Conservation (phyloP, 257 asterid species). For the Solanum okadae region DNA sequence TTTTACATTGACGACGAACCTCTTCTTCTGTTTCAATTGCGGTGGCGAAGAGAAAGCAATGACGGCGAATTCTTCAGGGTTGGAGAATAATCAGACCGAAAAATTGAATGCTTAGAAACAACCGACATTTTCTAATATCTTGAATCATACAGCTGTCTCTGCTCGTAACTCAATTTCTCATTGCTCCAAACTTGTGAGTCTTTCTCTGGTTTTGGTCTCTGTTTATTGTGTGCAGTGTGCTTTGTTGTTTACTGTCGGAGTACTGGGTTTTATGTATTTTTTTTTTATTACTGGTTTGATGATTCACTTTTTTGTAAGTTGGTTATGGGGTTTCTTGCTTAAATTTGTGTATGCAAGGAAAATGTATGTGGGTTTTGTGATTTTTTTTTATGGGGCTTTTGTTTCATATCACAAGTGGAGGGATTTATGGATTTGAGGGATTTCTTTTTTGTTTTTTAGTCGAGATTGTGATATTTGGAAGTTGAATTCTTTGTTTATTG, state of each 20-base stretch:
- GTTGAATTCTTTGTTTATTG: too few species aligned
- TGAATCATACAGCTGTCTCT: slow-evolving; percentile 32
- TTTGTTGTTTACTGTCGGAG: not conserved
- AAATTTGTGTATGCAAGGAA: not conserved
- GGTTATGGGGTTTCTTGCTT: not conserved
- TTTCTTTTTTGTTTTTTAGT: too few species aligned
- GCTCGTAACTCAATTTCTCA: too few species aligned
- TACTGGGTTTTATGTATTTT: not conserved
- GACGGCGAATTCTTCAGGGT: not conserved
- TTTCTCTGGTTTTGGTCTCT: not conserved
- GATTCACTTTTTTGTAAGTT: not conserved
- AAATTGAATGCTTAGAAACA: slow-evolving; percentile 38
- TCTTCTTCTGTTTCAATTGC: slow-evolving; percentile 39
- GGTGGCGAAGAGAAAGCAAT: slow-evolving; percentile 55
- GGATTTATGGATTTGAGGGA: too few species aligned
- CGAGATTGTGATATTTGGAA: too few species aligned
- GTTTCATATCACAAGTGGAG: too few species aligned
- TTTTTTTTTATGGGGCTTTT: not conserved
- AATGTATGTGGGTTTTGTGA: not conserved
- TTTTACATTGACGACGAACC: not conserved
- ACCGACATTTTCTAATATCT: slow-evolving; percentile 17
- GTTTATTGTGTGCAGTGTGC: not conserved
- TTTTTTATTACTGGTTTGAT: not conserved
- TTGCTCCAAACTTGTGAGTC: slow-evolving; percentile 45
- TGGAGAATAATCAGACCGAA: slow-evolving; percentile 19